A percentile compares a stretch with the other conserved stretches of the same genome.
These are phyloP conservation scores for Lodderomyces beijingensis DNA, from an alignment of 1,139 yeast species.

Conservation along the genomic window DNA sequence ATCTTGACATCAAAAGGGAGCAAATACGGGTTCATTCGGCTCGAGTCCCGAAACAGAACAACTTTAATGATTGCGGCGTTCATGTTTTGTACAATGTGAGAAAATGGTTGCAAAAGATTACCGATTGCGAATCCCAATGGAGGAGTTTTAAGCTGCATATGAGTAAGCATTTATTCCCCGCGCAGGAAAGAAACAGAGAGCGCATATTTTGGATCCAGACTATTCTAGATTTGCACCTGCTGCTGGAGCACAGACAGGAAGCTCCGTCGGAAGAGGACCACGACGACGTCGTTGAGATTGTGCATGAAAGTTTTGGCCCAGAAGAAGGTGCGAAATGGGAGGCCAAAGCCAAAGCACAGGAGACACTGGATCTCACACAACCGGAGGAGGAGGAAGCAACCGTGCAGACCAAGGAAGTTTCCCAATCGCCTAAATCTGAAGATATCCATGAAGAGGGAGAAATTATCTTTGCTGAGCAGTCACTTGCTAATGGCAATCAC, in stretches of 20 bases:
- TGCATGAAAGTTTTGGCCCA: not conserved
- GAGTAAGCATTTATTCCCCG: slow-evolving; percentile 20
- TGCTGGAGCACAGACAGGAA: slow-evolving; percentile 9
- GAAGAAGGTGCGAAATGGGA: too few relatives aligned
- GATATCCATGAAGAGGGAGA: too few relatives aligned
- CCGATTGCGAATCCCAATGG: slow-evolving; percentile 52
- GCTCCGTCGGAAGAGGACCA: slow-evolving; percentile 19
- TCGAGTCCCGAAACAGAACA: slow-evolving; percentile 77
- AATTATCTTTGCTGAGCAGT: too few relatives aligned
- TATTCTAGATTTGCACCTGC: slow-evolving; percentile 24
- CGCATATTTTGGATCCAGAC: slow-evolving; percentile 27
- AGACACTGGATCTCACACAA: too few relatives aligned
- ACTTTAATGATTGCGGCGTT: slow-evolving; percentile 93
- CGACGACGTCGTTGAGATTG: slow-evolving; percentile 20
- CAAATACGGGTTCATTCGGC: slow-evolving; percentile 46
- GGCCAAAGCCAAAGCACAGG: too few relatives aligned
- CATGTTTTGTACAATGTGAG: slow-evolving; percentile 80
- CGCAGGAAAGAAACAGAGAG: slow-evolving; percentile 31
- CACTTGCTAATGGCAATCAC: too few relatives aligned
- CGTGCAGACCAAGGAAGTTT: too few relatives aligned
- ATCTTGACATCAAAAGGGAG: slow-evolving; percentile 41
- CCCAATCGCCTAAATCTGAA: too few relatives aligned
- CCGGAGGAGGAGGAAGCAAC: too few relatives aligned
- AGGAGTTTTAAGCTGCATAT: slow-evolving; percentile 13
- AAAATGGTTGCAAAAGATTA: slow-evolving; percentile 54